These are phyloP conservation scores for Pythium rhizo-oryzae DNA, from an alignment of 352 stramenopile genomes.

Conservation along the genomic window DNA sequence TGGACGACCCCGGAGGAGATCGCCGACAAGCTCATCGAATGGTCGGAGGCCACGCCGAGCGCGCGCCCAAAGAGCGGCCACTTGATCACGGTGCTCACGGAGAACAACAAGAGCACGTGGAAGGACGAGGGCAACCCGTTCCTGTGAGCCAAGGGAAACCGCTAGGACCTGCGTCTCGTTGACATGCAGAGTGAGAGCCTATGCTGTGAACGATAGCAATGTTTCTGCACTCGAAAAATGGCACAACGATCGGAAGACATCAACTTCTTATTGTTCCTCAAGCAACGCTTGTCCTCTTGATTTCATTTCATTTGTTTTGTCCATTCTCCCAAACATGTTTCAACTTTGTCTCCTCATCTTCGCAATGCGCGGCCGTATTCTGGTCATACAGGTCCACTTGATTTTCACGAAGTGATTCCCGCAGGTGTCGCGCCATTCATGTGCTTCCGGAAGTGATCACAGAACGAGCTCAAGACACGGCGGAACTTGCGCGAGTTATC, in stretches of 20 bases:
- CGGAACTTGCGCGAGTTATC: constrained; percentile 85
- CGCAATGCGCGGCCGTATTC: background rate
- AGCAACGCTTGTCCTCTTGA: background rate
- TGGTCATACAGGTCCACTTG: background rate
- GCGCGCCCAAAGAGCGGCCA: constrained; percentile 63
- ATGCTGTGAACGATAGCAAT: too few relatives aligned
- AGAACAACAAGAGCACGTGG: constrained; percentile 64
- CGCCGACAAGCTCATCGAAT: constrained; percentile 77
- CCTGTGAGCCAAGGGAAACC: constrained; percentile 30
- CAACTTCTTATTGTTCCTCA: background rate
- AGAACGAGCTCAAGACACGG: constrained; percentile 73
- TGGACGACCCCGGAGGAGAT: constrained; percentile 84
- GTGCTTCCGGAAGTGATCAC: constrained; percentile 75
- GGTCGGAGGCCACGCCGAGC: constrained; percentile 41
- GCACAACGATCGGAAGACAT: too few relatives aligned
- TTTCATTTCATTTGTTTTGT: background rate
- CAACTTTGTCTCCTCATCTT: background rate
- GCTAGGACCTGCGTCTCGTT: too few relatives aligned
- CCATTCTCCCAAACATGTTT: background rate
- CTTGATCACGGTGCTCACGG: constrained; percentile 66
- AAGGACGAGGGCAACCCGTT: constrained; percentile 73
- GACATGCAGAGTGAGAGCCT: too few relatives aligned
- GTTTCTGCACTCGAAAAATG: too few relatives aligned
- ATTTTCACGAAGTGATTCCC: constrained; percentile 21
- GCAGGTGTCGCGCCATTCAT: constrained; percentile 27